Percentiles rank a stretch among this genome's conserved stretches.
Conservation (phyloP, 148 eudicot genomes). For the Vaccinium macrocarpon region DNA sequence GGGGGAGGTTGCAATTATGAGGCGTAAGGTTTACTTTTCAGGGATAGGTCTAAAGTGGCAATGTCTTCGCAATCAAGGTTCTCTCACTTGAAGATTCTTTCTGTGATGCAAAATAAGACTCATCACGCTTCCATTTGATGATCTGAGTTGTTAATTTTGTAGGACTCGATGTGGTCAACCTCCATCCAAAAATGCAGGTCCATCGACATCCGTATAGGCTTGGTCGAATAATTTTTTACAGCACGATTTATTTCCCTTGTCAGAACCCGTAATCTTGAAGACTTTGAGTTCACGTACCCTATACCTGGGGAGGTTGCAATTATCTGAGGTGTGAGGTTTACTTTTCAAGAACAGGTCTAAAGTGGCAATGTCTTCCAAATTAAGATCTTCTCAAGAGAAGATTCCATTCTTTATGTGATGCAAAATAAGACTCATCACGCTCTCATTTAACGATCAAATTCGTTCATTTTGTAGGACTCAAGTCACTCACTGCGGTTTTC, state of each 20-base stretch:
- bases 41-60: not conserved
- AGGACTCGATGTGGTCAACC: not conserved
- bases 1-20: not conserved
- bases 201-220: not conserved
- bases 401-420: too few species aligned
- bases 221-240: not conserved
- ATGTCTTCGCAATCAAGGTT: not conserved
- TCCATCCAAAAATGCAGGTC: not conserved
- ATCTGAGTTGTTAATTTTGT: too few species aligned
- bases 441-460: too few species aligned
- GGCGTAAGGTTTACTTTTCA: not conserved
- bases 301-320: not conserved
- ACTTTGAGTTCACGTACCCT: not conserved
- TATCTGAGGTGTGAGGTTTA: not conserved
- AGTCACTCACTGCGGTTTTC: not conserved
- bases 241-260: not conserved
- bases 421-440: too few species aligned
- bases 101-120: too few species aligned
- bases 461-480: not conserved
- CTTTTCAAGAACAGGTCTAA: not conserved
- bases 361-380: not conserved
- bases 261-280: not conserved
- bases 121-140: too few species aligned
- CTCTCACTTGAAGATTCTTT: too few species aligned
- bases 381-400: too few species aligned